Evolutionary conservation across 805 yeast genomes (phyloP), one percentile per base, ranked within the genome.

Genomic region (Myxozyma kluyveri): DNA sequence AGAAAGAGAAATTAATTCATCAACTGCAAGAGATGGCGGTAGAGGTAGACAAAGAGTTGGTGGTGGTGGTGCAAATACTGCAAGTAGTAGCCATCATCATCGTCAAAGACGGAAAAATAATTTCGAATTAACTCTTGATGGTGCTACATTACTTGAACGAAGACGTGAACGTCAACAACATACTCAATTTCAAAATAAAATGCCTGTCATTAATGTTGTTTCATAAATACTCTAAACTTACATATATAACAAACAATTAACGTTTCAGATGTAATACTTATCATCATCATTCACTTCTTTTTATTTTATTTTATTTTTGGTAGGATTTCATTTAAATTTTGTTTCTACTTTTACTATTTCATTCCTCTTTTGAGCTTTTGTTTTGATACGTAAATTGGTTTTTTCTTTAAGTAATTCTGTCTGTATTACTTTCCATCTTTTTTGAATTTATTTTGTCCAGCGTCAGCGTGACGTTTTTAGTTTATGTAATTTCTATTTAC

Each of bases 51-150:
- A 29, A 14, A 9, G 33, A 9, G 33, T 14, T 9, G 14, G 33
- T 14, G 33, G 33, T 29, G n/a, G n/a, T n/a, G n/a, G n/a, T n/a
- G n/a, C n/a, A n/a, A n/a, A n/a, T n/a, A n/a, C n/a, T n/a, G 19
- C 19, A 9, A 7, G 6, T 5, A 4, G 27, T n/a, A 27, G 19
- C 3, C 27, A 12, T 9, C 27, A n/a, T 7, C 39, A 17, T 17
- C 39, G 12, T n/a, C 4, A 18, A 18, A 17, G 38, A 47, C n/a
- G 60, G 29, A 49, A 42, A 27, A 48, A 48, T 9, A 39, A 33
- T 45, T 80, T 84, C 58, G 84, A 84, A 48, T 71, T 84, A 52
- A 80, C 78, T 54, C 66, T 84, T 62, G 81, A 80, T 50, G 84
- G 83, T 19, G 81, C 87, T 40, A 83, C 84, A 29, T 67, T 84